phyloP scores from a whole-genome alignment of 1,284 basidiomycete species.

The Polyporus tsugae region DNA sequence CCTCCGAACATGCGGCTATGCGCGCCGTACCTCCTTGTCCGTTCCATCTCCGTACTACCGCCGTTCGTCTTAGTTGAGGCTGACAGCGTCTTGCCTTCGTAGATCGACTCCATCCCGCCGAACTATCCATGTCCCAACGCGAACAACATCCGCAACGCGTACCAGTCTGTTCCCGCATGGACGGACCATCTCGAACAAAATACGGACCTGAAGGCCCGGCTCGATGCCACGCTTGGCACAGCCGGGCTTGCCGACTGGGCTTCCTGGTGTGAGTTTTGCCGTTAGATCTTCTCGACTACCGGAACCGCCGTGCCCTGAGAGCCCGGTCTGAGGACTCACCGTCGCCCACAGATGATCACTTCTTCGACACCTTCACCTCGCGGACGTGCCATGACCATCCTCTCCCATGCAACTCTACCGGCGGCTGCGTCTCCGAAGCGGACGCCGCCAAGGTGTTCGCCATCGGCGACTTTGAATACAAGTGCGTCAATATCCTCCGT shows the following conservation, averaged over 20 bases:
- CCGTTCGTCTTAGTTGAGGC: constrained; percentile 7
- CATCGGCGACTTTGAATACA: constrained; percentile 59
- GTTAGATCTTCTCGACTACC: constrained; percentile 7
- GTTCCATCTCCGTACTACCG: neutral
- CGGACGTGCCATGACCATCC: constrained; percentile 57
- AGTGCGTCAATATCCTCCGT: constrained; percentile 44
- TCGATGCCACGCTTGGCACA: constrained; percentile 57
- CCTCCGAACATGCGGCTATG: constrained; percentile 2
- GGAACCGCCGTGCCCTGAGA: constrained; percentile 5
- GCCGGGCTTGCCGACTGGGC: constrained; percentile 53
- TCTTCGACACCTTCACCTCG: constrained; percentile 60
- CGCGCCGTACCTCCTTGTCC: neutral
- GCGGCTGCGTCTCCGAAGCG: constrained; percentile 51
- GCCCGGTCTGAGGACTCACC: constrained; percentile 16
- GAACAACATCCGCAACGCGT: constrained; percentile 50
- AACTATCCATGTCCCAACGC: constrained; percentile 58
- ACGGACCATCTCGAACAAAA: constrained; percentile 56
- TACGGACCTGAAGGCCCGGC: constrained; percentile 47
- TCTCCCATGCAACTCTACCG: constrained; percentile 56
- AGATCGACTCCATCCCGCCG: constrained; percentile 62
- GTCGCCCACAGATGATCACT: constrained; percentile 45
- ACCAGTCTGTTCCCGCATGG: constrained; percentile 59
- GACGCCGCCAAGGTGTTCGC: constrained; percentile 55
- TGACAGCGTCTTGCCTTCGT: neutral
- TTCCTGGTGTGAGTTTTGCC: constrained; percentile 47